Conservation (phyloP, 1,284 basidiomycete genomes). For the Austroboletus niveus region DNA sequence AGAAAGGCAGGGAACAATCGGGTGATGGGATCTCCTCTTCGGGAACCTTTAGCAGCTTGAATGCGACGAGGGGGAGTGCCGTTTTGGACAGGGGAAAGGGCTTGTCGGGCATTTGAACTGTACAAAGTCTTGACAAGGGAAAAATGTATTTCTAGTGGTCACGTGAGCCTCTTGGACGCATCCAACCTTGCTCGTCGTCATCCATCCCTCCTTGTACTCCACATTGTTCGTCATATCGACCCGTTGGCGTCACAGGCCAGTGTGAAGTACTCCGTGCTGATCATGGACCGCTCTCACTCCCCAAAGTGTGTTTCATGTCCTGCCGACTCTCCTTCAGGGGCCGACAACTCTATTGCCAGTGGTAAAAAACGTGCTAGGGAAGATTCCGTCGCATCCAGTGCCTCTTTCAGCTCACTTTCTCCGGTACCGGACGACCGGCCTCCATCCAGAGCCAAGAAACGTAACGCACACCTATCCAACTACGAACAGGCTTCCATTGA, state of each 20-base stretch:
- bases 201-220: slow-evolving; percentile 15
- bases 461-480: slow-evolving; percentile 18
- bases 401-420: slow-evolving; percentile 30
- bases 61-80: slow-evolving; percentile 42
- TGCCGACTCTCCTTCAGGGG: slow-evolving; percentile 1
- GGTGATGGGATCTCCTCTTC: slow-evolving; percentile 41
- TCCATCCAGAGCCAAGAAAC: slow-evolving; percentile 24
- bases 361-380: slow-evolving; percentile 28
- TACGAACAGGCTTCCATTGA: slow-evolving; percentile 47
- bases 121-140: neutral
- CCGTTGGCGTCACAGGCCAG: neutral
- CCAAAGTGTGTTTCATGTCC: slow-evolving; percentile 19
- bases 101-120: slow-evolving; percentile 26
- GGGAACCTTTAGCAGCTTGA: slow-evolving; percentile 19
- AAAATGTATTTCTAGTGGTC: slow-evolving; percentile 23
- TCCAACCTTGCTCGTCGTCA: slow-evolving; percentile 20
- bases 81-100: slow-evolving; percentile 42
- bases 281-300: slow-evolving; percentile 10
- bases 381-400: slow-evolving; percentile 1
- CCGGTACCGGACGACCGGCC: slow-evolving; percentile 18
- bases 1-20: slow-evolving; percentile 58
- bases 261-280: neutral
- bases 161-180: slow-evolving; percentile 13
- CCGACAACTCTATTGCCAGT: slow-evolving; percentile 8
- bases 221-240: neutral